phyloP scores from a whole-genome alignment of 345 rosid species.

The Cardiospermum halicacabum region DNA sequence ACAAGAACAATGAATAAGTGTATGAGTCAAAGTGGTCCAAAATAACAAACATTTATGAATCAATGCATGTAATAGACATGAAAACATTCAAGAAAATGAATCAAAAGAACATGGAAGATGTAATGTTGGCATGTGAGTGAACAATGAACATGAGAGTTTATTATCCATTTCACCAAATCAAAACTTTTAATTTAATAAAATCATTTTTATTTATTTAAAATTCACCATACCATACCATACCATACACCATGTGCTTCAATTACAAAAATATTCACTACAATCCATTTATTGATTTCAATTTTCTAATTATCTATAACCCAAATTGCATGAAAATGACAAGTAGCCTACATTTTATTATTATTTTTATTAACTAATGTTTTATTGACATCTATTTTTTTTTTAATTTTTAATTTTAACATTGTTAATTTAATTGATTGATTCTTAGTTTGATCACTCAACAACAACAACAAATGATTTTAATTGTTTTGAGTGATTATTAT shows the following conservation, averaged over 20 bases:
- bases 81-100: background rate
- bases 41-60: background rate
- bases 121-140: conserved; percentile 31
- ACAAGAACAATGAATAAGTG: background rate
- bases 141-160: conserved; percentile 25
- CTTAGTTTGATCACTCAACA: conserved; percentile 18
- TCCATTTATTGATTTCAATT: background rate
- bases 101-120: conserved; percentile 16
- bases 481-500: conserved; percentile 36
- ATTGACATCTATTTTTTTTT: too few relatives aligned
- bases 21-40: background rate
- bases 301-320: background rate
- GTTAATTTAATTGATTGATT: too few relatives aligned
- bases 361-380: too few relatives aligned
- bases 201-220: too few relatives aligned
- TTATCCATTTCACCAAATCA: too few relatives aligned
- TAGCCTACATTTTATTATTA: conserved; percentile 6
- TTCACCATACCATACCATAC: conserved; percentile 3
- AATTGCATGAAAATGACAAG: background rate
- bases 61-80: background rate
- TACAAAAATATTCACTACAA: background rate
- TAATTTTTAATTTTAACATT: too few relatives aligned
- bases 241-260: background rate
- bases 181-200: too few relatives aligned
- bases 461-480: conserved; percentile 28